A percentile compares a stretch with the other conserved stretches of the same genome.
Evolutionary conservation across 495 filamentous ascomycete genomes (phyloP).

Genomic region (Amniculicola lignicola): DNA sequence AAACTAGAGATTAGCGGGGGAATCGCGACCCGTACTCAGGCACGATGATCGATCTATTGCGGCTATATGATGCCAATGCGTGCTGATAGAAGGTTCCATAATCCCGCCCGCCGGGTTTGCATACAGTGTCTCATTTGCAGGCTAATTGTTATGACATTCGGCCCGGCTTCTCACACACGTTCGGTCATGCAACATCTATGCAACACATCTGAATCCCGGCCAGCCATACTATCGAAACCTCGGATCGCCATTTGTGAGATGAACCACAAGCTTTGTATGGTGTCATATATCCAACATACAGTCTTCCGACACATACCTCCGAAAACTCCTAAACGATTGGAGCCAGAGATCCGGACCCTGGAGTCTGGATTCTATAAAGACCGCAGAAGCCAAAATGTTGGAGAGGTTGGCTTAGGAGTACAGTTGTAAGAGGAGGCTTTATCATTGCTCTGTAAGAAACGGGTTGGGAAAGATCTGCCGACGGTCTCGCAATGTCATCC

Average conservation of each 20-base stretch:
- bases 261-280: constrained; percentile 1
- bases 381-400: constrained; percentile 4
- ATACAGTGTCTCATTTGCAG: constrained; percentile 19
- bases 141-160: constrained; percentile 21
- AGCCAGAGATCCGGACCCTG: too few relatives aligned
- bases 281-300: background rate
- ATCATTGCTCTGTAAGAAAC: constrained; percentile 1
- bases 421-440: constrained; percentile 11
- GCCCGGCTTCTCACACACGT: constrained; percentile 7
- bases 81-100: too few relatives aligned
- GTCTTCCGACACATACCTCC: too few relatives aligned
- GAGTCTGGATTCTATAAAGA: constrained; percentile 11
- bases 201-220: constrained; percentile 20
- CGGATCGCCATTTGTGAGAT: constrained; percentile 1
- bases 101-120: constrained; percentile 7
- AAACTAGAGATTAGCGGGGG: too few relatives aligned
- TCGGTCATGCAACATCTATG: constrained; percentile 20
- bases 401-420: background rate
- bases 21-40: too few relatives aligned
- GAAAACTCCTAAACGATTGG: too few relatives aligned
- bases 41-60: too few relatives aligned
- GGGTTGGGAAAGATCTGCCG: background rate
- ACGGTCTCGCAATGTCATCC: too few relatives aligned
- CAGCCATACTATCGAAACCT: constrained; percentile 8
- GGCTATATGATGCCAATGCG: too few relatives aligned